A percentile compares a stretch with the other conserved stretches of the same genome.
phyloP scores from a whole-genome alignment of 225 moss, liverwort and hornwort genomes.

The Marchantia polymorpha region DNA sequence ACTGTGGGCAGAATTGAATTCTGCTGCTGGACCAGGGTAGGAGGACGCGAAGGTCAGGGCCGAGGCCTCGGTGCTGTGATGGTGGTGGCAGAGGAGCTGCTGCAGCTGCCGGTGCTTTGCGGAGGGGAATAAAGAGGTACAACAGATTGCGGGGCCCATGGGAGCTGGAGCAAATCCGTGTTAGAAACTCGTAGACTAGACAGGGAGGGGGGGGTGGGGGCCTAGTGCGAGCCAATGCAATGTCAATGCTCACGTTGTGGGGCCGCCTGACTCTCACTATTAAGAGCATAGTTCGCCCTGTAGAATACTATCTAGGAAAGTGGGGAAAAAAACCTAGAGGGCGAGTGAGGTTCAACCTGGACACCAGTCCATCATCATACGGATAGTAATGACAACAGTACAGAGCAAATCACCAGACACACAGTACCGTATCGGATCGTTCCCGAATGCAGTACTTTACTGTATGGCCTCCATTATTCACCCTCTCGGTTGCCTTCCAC shows the following conservation, averaged over 20 bases:
- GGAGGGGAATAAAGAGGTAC: too few relatives aligned
- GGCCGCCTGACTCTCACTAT: constrained; percentile 1
- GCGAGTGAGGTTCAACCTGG: constrained; percentile 1
- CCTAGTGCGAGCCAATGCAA: too few relatives aligned
- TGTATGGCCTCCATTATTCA: constrained; percentile 8
- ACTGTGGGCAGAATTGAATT: too few relatives aligned
- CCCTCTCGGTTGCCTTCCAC: constrained; percentile 1
- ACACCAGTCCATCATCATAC: constrained; percentile 8
- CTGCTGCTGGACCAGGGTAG: too few relatives aligned
- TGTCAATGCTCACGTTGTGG: constrained; percentile 10
- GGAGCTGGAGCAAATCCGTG: too few relatives aligned
- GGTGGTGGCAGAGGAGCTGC: too few relatives aligned
- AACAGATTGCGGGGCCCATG: too few relatives aligned
- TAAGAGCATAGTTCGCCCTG: background rate
- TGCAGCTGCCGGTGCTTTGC: too few relatives aligned
- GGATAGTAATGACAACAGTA: constrained; percentile 7
- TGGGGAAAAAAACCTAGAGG: background rate
- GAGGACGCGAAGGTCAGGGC: too few relatives aligned
- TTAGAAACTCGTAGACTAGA: too few relatives aligned
- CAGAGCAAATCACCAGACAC: constrained; percentile 7
- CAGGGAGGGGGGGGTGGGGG: too few relatives aligned
- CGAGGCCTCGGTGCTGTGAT: too few relatives aligned
- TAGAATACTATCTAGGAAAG: background rate
- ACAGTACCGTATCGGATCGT: constrained; percentile 12
- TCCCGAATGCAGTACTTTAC: background rate